Evolutionary conservation across 2,329 filamentous ascomycete genomes (phyloP).

Genomic region (Aspergillus sp.): DNA sequence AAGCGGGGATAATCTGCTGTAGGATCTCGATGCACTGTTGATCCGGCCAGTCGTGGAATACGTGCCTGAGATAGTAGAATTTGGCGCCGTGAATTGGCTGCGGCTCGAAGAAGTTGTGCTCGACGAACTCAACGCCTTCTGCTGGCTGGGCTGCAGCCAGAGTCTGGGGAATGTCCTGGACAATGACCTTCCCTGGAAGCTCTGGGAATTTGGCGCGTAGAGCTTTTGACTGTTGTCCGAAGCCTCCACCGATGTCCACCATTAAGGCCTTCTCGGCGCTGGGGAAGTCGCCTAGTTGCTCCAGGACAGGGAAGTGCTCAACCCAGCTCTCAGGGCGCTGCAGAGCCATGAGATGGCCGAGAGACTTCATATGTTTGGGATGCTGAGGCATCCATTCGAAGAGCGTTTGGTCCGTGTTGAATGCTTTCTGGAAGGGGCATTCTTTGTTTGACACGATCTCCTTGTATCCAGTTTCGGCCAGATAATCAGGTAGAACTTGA

Average conservation of each 20-base stretch:
- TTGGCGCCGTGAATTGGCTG: slow-evolving; percentile 12
- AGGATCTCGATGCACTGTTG: slow-evolving; percentile 12
- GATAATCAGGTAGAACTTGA: background rate
- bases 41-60: slow-evolving; percentile 11
- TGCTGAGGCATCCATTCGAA: slow-evolving; percentile 2
- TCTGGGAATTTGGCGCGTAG: background rate
- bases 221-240: slow-evolving; percentile 2
- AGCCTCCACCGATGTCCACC: slow-evolving; percentile 12
- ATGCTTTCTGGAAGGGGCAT: slow-evolving; percentile 3
- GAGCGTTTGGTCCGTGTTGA: background rate
- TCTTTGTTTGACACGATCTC: background rate
- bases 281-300: background rate
- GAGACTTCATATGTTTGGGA: background rate
- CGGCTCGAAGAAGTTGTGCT: slow-evolving; percentile 16
- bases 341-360: slow-evolving; percentile 1
- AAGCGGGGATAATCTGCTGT: slow-evolving; percentile 2
- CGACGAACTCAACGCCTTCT: slow-evolving; percentile 7
- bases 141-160: background rate
- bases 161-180: slow-evolving; percentile 6
- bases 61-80: slow-evolving; percentile 14
- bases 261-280: background rate
- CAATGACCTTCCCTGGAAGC: background rate
- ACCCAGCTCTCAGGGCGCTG: background rate
- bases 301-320: background rate
- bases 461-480: background rate